Evolutionary conservation across 2,329 filamentous ascomycete genomes (phyloP).

Genomic region (Diaporthe vaccinii): DNA sequence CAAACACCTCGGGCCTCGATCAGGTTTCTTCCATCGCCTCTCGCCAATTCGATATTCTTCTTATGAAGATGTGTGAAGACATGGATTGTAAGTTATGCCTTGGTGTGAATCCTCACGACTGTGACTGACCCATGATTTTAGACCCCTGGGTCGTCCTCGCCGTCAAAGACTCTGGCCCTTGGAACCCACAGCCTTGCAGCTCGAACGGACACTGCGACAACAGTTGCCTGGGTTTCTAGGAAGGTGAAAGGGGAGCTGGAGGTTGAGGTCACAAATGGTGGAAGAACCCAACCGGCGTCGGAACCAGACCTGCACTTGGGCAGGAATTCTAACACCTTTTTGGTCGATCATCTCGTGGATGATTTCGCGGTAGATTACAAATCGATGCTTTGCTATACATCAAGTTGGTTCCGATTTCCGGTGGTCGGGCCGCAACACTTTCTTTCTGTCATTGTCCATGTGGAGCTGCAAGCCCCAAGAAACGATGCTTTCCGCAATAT

Average conservation of each 20-base stretch:
- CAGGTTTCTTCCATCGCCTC: background rate
- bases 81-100: background rate
- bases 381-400: background rate
- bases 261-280: background rate
- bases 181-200: background rate
- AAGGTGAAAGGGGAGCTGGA: background rate
- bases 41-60: constrained; percentile 25
- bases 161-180: constrained; percentile 19
- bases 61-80: constrained; percentile 36
- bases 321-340: background rate
- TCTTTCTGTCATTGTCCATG: too few relatives aligned
- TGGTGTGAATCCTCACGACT: too few relatives aligned
- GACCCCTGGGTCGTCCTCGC: constrained; percentile 33
- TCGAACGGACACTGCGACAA: background rate
- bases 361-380: background rate
- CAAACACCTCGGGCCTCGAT: background rate
- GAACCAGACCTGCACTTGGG: background rate
- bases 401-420: background rate
- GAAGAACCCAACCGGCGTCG: background rate
- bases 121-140: background rate
- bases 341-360: background rate
- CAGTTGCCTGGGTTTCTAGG: background rate
- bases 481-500: too few relatives aligned
- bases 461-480: too few relatives aligned
- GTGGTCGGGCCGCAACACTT: background rate